Evolutionary conservation across 768 basidiomycete genomes (phyloP), one percentile per base, ranked within the genome.

Genomic region (Collybiopsis confluens): DNA sequence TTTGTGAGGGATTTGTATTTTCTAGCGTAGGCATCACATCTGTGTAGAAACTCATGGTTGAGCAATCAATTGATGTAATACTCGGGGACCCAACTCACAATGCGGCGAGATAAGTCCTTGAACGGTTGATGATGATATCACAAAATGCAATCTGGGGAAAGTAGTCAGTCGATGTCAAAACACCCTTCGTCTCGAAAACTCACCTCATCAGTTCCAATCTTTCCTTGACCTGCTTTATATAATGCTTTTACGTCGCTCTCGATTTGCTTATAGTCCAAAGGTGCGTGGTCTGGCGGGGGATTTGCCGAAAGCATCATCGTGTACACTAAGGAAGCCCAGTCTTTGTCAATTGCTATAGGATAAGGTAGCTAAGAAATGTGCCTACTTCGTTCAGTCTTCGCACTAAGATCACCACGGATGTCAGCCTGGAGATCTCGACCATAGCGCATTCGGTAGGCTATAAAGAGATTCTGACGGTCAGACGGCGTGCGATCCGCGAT

Each of bases 221-320:
- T 65, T 15, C 70, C 70, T 24, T 61, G 57, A 5, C 72, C 70
- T 8, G 68, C 66, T 38, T 62, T 54, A 55, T 70, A 67, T 28
- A 73, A 55, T 16, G 62, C 47, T 41, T 67, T 58, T 7, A 73
- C 65, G 54, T 73, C 72, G 16, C 65, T 58, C 47, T 70, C 64
- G 2, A 73, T 68, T 10, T 56, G 48, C 24, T 63, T 63, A 2
- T 62, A 66, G 49, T 72, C 64, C 28, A 72, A 68, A 30, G 57
- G 60, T 8, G 64, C 60, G 21, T 57, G 57, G 55, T 72, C 72
- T 45, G 54, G 54, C 10, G 70, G 68, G 37, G 69, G 56, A 37
- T 62, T 62, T 16, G 67, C 69, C 11, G 62, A 58, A 5, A 72
- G 53, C 24, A 67, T 65, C 68, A 72, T 71, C 47, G 64, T 65